Base-by-base conservation (phyloP, 2,329 filamentous ascomycete genomes). In the Beauveria sp. region DNA sequence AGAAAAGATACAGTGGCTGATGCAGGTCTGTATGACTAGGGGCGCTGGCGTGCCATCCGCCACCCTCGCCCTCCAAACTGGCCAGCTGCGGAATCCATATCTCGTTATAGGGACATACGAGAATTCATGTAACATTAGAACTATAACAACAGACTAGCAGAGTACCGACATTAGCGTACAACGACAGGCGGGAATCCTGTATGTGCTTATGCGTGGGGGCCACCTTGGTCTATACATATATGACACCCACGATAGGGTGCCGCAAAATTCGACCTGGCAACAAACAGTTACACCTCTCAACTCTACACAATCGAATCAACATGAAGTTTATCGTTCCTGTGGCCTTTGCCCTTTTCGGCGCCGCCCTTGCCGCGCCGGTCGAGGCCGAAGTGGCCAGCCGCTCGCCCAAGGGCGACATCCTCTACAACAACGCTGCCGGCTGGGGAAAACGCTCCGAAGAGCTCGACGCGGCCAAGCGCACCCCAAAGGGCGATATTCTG, bases 321-420 rank as follows among this genome's bases (percentile, higher is more conserved):
- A 62, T 62, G 60, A 63, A 63, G 52, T 55, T 56, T 10, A 37
- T 40, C 16, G 18, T 63, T 18, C 62, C 59, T 22, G 20, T 62
- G 22, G 37, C 51, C 26, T 28, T 62, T 44, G 62, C 60, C 16
- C 48, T 63, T 37, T 61, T 63, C 47, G 62, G 62, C 37, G 55
- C 55, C 37, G 62, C 59, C 40, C 28, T 62, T 8, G 62, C 62
- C 22, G 62, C 62, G 1, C 62, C 62, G 16, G 46, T 62, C 34
- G 40, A 63, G 18, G n/a, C 20, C 18, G 61, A 54, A 16, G 30
- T 34, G 10, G 30, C 9, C 30, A 12, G 30, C 30, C 30, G 30
- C 30, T 34, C 30, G 30, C 30, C 30, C 10, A 34, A 34, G 30
- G 30, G 30, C 30, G 30, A 34, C 10, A 34, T 34, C 30, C 30